Evolutionary conservation across 192 early-diverging fungal species (phyloP).

Genomic region (Mortierella antarctica): DNA sequence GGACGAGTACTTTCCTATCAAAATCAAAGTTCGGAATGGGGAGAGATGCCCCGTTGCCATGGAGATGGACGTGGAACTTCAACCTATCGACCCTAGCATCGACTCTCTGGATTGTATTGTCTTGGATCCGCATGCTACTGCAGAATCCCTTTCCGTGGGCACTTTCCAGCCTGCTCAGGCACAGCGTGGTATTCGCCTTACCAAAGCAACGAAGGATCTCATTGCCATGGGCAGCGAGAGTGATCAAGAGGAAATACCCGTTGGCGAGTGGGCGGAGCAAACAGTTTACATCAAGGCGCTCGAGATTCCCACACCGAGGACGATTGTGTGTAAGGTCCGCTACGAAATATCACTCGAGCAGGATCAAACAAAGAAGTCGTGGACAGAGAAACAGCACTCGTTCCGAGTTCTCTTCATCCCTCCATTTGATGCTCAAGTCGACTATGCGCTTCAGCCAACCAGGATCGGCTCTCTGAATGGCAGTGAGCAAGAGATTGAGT

Average conservation of each 20-base stretch:
- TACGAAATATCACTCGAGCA: slow-evolving; percentile 53
- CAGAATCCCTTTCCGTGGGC: slow-evolving; percentile 19
- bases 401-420: slow-evolving; percentile 64
- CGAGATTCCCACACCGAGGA: slow-evolving; percentile 29
- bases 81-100: slow-evolving; percentile 55
- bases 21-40: slow-evolving; percentile 70
- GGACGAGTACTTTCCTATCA: slow-evolving; percentile 73
- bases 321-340: slow-evolving; percentile 43
- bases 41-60: slow-evolving; percentile 70
- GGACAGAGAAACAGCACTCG: slow-evolving; percentile 67
- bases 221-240: slow-evolving; percentile 9
- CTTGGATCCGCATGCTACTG: slow-evolving; percentile 24
- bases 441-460: slow-evolving; percentile 33
- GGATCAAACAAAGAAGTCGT: slow-evolving; percentile 28
- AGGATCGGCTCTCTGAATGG: neutral
- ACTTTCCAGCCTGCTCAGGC: neutral
- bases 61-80: slow-evolving; percentile 69
- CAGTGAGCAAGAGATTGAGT: neutral
- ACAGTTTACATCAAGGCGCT: slow-evolving; percentile 21
- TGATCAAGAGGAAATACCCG: slow-evolving; percentile 11
- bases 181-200: slow-evolving; percentile 24
- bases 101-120: slow-evolving; percentile 48
- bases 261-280: slow-evolving; percentile 41
- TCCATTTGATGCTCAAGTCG: slow-evolving; percentile 65
- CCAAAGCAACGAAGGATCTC: slow-evolving; percentile 9